Evolutionary conservation across 2,329 filamentous ascomycete species (phyloP).

Genomic region (Trichoderma sp.): DNA sequence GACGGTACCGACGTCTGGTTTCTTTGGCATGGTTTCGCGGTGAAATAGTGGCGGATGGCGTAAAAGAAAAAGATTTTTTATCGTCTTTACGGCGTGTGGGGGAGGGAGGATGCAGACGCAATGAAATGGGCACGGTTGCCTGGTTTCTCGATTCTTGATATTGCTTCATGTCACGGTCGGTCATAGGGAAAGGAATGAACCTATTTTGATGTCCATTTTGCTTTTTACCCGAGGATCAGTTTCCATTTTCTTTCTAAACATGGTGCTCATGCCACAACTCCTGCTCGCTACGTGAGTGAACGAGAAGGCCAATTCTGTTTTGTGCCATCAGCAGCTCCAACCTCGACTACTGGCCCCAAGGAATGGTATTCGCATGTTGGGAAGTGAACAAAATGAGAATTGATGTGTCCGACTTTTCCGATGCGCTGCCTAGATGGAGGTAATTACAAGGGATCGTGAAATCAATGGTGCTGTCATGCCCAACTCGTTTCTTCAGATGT

Average conservation of each 20-base stretch:
- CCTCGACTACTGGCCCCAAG: neutral
- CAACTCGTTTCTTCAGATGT: neutral
- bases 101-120: constrained; percentile 28
- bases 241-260: neutral
- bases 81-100: constrained; percentile 31
- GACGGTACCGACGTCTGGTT: constrained; percentile 22
- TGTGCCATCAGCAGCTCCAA: neutral
- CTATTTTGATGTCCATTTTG: constrained; percentile 35
- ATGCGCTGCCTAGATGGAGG: neutral
- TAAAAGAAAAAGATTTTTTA: constrained; percentile 23
- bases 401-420: neutral
- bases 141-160: constrained; percentile 42
- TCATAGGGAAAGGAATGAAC: constrained; percentile 43
- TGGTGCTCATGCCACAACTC: neutral
- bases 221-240: neutral
- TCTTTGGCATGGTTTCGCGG: constrained; percentile 33
- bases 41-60: constrained; percentile 27
- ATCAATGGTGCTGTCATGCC: neutral
- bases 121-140: constrained; percentile 37
- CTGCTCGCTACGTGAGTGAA: neutral
- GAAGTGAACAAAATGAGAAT: neutral
- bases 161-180: constrained; percentile 50
- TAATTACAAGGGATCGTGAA: neutral
- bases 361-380: neutral
- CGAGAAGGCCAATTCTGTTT: neutral